phyloP scores from a whole-genome alignment of 441 rosid genomes.

The Sinapis alba region DNA sequence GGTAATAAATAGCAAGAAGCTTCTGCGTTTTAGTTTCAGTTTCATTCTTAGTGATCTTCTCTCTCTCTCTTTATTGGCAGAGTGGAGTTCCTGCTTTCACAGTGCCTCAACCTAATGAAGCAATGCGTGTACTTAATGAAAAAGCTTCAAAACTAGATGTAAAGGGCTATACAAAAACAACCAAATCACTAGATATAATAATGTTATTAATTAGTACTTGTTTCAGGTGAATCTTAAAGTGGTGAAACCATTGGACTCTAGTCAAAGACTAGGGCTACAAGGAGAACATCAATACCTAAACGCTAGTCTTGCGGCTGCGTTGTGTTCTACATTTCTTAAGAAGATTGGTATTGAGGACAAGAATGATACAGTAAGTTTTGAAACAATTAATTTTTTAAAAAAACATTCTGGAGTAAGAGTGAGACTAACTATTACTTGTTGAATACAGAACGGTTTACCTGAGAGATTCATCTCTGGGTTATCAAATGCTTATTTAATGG shows the following conservation, averaged over 20 bases:
- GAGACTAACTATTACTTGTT: background rate
- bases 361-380: slow-evolving; percentile 11
- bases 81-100: slow-evolving; percentile 79
- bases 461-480: slow-evolving; percentile 80
- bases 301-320: slow-evolving; percentile 86
- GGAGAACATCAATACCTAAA: slow-evolving; percentile 91
- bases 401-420: background rate
- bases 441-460: slow-evolving; percentile 65
- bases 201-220: background rate
- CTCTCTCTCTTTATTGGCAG: slow-evolving; percentile 53
- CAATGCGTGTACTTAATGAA: background rate
- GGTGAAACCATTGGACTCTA: slow-evolving; percentile 59
- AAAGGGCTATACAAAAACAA: background rate
- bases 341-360: slow-evolving; percentile 65
- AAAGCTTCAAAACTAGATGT: background rate
- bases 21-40: slow-evolving; percentile 24
- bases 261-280: slow-evolving; percentile 73
- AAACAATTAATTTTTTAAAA: background rate
- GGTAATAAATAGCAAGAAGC: slow-evolving; percentile 49
- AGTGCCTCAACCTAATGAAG: background rate
- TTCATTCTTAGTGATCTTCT: background rate
- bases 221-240: slow-evolving; percentile 32
- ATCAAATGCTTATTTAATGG: slow-evolving; percentile 74
- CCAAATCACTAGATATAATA: background rate
- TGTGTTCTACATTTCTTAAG: slow-evolving; percentile 77